Evolutionary conservation across 495 filamentous ascomycete genomes (phyloP), one percentile per base, ranked within the genome.

Genomic region (Aspergillus coremiiformis): DNA sequence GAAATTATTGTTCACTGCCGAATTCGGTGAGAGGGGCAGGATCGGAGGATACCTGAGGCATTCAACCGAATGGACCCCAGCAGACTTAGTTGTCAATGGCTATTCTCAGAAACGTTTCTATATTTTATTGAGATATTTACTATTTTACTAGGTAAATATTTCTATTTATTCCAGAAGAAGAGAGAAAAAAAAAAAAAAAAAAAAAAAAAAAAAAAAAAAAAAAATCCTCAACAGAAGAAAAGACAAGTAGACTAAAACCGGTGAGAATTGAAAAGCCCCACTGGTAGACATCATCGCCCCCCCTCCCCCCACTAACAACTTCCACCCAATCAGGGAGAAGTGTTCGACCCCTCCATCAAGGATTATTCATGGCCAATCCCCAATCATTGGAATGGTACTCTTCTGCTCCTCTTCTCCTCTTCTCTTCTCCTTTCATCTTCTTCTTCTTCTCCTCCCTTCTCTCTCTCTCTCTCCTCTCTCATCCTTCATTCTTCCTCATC

Each of bases 261-360:
- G 48, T 51, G 48, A 51, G 37, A 8, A 21, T 19, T 46, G 57
- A n/a, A n/a, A n/a, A n/a, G n/a, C 58, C 63, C 63, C 63, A 64
- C 63, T 55, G 56, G 51, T 53, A 56, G 62, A 64, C 65, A 67
- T 67, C 65, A 69, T 69, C 52, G 55, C 60, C 56, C 61, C 66
- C 67, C 66, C 66, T n/a, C n/a, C n/a, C n/a, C n/a, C n/a, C n/a
- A n/a, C n/a, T n/a, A n/a, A n/a, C n/a, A n/a, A 69, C 66, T 59
- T 67, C 58, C 61, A 17, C 7, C 37, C 37, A 41, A 41, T 41
- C 37, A 41, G 11, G 20, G 37, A 6, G 23, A 30, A 14, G 29
- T 15, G 27, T 33, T 47, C 11, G 42, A 59, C 48, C 52, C 52
- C 48, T 55, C 62, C 65, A 55, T 58, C 56, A n/a, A n/a, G n/a